A percentile compares a stretch with the other conserved stretches of the same genome.
Evolutionary conservation across 129 eudicot genomes (phyloP).

Genomic region (Scalesia atractyloides): DNA sequence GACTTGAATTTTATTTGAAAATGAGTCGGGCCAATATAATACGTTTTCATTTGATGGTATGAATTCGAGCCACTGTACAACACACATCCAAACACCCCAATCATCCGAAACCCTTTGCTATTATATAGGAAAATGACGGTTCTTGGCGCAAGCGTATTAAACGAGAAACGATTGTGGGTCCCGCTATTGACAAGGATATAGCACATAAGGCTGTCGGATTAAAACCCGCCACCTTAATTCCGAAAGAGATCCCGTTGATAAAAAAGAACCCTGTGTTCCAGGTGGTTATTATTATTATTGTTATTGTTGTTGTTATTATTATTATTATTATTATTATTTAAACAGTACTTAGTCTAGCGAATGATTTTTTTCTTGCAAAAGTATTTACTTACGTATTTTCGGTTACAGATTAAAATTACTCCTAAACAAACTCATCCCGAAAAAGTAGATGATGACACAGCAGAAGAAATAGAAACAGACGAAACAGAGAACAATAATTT

Average conservation of each 20-base stretch:
- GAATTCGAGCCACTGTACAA: not conserved
- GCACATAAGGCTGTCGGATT: constrained; percentile 94
- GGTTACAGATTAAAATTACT: constrained; percentile 68
- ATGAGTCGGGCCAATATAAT: too few relatives aligned
- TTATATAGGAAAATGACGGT: constrained; percentile 50
- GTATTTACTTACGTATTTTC: not conserved
- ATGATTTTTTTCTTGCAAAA: not conserved
- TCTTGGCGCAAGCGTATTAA: constrained; percentile 30
- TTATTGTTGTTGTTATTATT: too few relatives aligned
- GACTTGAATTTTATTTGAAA: too few relatives aligned
- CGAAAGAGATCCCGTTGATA: constrained; percentile 84
- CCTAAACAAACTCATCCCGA: constrained; percentile 64
- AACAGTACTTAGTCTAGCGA: not conserved
- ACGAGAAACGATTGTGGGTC: constrained; percentile 82
- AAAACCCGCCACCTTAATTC: constrained; percentile 70
- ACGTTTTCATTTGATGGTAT: too few relatives aligned
- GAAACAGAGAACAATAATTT: constrained; percentile 28
- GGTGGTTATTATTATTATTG: constrained; percentile 37
- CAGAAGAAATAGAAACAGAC: constrained; percentile 40
- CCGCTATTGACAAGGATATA: constrained; percentile 82
- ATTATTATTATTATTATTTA: not conserved
- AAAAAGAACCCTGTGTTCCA: constrained; percentile 82
- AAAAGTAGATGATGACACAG: constrained; percentile 31
- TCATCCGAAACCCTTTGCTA: constrained; percentile 6
- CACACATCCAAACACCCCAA: not conserved